Base-by-base conservation (phyloP, 768 basidiomycete species). In the Leccinum olivaceopallidum region DNA sequence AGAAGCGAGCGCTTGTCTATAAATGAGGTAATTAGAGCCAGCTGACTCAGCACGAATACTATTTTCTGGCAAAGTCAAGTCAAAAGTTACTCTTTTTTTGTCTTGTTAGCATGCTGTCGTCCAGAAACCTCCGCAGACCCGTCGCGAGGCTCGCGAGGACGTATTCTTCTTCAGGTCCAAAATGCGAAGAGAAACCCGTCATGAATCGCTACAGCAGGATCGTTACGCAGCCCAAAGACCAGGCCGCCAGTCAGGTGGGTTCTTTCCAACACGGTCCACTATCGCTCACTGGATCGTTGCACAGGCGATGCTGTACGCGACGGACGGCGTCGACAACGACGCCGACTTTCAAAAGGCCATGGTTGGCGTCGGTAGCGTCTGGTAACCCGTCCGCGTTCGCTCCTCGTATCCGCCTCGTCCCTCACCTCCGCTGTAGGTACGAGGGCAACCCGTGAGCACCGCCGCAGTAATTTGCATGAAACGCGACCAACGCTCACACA, bases 271-370 rank as follows among this genome's bases (percentile, higher is more conserved):
- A 9, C 55, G 54, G 48, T 62, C 28, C 7, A 22, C 14, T 24
- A 28, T 56, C 49, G 9, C 20, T 12, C 0, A n/a, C 53, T 20
- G 30, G 57, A 48, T 64, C 39, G 6, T 28, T 57, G 6, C 22
- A 24, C 69, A 96, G 92, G 97, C 97, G 36, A 98, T 99, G 97
- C 79, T 99, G 53, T 99, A 95, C 76, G 97, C 95, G n/a, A 99
- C 97, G 1, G 97, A 98, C 37, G 95, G 93, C 32, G 84, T 99
- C 62, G 78, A 82, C 26, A 77, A 68, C 16, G 90, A 96, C 64
- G 83, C 80, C 2, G 97, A 99, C 78, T 90, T 99, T 63, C 79
- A 92, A 70, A 98, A 96, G 73, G 87, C 95, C 50, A 98, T 98
- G 95, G 92, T 99, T 58, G 97, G 97, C 54, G 87, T 99, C 28